Base-by-base conservation (phyloP, 352 stramenopile genomes). In the Phytopythium mirpurense region DNA sequence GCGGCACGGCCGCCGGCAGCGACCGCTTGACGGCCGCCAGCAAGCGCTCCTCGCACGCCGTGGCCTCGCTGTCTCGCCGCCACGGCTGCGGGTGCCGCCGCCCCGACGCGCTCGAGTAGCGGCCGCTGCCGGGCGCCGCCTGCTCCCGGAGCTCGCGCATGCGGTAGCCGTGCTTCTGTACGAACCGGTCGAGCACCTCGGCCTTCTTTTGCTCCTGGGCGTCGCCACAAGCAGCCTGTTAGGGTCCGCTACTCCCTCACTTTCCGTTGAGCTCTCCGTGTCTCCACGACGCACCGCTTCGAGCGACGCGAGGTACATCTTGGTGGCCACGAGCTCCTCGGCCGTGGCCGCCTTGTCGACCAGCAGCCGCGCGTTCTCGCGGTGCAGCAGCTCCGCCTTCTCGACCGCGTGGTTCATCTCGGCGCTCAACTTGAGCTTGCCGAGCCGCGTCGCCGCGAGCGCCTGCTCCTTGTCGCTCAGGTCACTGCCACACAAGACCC, bases 91-190 rank as follows among this genome's bases (percentile, higher is more conserved):
- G 67, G 14, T 68, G 76, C 26, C 62, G 75, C 69, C 85, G 81
- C 24, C 72, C 67, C 36, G 87, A 72, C 15, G 78, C 78, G 18
- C 90, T 78, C 45, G 90, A 88, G 50, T 81, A 67, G 41, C 90
- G 73, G 56, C 90, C 88, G 24, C 65, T 60, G 45, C 88, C 75
- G 9, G 89, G 65, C n/a, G 89, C 80, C 7, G 21, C 21, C 11
- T 47, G 43, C 26, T 50, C 43, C 21, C 57, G 47, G 14, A 83
- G 24, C 37, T 71, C 73, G 31, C 62, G 74, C 74, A 90, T 86
- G 37, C 76, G 74, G 44, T 88, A 72, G 19, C 82, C 82, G 26
- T 93, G 82, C 52, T 93, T 93, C 54, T 82, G 66, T 36, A 93
- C 75, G 57, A 93, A 93, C 26, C 63, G 63, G 46, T 90, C 78